Percentiles rank a stretch among this genome's conserved stretches.
These are phyloP conservation scores for Kickxella alabastrina DNA, from an alignment of 192 early-diverging fungal genomes.

Conservation along the genomic window DNA sequence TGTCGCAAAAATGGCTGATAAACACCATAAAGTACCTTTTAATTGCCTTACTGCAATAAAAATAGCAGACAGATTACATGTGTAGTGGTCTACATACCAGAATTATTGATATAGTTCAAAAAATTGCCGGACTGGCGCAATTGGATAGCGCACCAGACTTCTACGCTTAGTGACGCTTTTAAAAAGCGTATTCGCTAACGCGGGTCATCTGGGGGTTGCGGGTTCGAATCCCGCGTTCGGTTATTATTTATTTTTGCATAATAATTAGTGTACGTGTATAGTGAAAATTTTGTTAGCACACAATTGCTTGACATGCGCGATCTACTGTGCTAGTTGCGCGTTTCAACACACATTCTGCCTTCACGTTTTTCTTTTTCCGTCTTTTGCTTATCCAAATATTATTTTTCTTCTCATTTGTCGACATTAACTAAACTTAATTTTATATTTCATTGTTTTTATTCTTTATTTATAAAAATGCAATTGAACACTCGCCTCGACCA, in stretches of 20 bases:
- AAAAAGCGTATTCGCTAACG: no score
- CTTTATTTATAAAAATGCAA: no score
- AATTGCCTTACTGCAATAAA: background rate
- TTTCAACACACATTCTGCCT: no score
- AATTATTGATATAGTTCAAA: background rate
- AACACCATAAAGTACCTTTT: background rate
- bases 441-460: background rate
- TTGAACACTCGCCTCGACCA: slow-evolving; percentile 44
- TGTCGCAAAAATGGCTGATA: background rate
- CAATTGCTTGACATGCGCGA: no score
- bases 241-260: background rate
- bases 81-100: background rate
- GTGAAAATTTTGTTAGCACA: background rate
- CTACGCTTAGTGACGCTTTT: no score
- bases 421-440: no score
- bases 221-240: slow-evolving; percentile 8
- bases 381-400: background rate
- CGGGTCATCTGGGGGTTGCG: slow-evolving; percentile 6
- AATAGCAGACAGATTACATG: no score
- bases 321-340: no score
- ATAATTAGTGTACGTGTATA: no score
- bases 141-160: slow-evolving; percentile 8
- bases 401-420: no score
- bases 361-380: slow-evolving; percentile 1
- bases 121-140: slow-evolving; percentile 8